These are phyloP conservation scores for Atkinsonella texensis DNA, from an alignment of 2,329 filamentous ascomycete species.

Conservation along the genomic window DNA sequence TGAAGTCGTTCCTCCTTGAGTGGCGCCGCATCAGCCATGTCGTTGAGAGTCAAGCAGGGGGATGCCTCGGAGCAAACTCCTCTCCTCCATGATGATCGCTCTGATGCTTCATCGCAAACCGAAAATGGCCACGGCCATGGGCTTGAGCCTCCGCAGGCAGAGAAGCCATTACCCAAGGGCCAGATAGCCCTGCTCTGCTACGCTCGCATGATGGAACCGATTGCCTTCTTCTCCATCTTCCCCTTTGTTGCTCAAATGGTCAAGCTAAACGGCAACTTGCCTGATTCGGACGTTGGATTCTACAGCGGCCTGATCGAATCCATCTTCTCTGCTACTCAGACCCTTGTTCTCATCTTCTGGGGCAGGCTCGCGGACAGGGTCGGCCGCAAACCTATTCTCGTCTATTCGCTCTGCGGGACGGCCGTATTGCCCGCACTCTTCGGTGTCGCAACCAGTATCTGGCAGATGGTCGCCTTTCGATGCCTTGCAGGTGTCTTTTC, in stretches of 20 bases:
- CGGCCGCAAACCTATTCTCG: conserved; percentile 61
- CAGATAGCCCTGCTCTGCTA: conserved; percentile 67
- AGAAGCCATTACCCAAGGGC: conserved; percentile 37
- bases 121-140: not conserved
- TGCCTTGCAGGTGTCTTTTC: conserved; percentile 63
- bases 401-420: conserved; percentile 54
- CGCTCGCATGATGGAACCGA: conserved; percentile 59
- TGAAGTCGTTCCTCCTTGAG: not conserved
- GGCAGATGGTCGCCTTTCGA: conserved; percentile 63
- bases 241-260: conserved; percentile 74
- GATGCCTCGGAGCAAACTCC: not conserved
- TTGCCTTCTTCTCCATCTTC: conserved; percentile 77
- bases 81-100: not conserved
- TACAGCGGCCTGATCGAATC: conserved; percentile 66
- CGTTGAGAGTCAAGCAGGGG: not conserved
- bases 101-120: not conserved
- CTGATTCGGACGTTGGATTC: conserved; percentile 60
- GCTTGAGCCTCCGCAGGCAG: conserved; percentile 9
- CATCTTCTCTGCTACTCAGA: conserved; percentile 64
- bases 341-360: conserved; percentile 67
- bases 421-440: conserved; percentile 51
- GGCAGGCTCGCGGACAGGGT: conserved; percentile 48
- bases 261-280: conserved; percentile 48
- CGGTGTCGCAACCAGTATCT: conserved; percentile 52
- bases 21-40: not conserved